A percentile compares a stretch with the other conserved stretches of the same genome.
Evolutionary conservation across 2,329 filamentous ascomycete species (phyloP).

Genomic region (Hypoxylon sp.): DNA sequence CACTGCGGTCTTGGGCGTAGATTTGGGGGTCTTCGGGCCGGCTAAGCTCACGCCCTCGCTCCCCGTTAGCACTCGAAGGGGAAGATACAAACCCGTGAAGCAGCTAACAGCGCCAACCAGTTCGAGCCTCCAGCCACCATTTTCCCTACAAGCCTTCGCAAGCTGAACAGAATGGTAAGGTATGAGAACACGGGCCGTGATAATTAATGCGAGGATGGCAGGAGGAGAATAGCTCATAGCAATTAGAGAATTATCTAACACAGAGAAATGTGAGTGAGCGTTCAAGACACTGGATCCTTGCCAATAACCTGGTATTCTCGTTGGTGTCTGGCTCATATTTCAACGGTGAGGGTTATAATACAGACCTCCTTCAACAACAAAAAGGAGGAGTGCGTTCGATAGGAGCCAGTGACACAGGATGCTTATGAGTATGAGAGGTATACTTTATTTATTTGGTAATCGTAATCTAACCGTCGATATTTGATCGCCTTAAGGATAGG

Average conservation of each 20-base stretch:
- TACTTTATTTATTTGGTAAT: slow-evolving; percentile 43
- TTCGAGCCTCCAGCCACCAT: slow-evolving; percentile 17
- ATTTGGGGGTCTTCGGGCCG: not conserved
- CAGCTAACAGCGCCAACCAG: slow-evolving; percentile 19
- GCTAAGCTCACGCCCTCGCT: not conserved
- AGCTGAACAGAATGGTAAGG: slow-evolving; percentile 13
- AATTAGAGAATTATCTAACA: not conserved
- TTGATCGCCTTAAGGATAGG: slow-evolving; percentile 40
- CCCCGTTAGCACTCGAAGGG: not conserved
- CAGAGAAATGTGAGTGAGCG: not conserved
- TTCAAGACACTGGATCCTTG: not conserved
- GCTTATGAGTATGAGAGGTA: slow-evolving; percentile 39
- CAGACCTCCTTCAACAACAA: slow-evolving; percentile 23
- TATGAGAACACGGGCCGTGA: slow-evolving; percentile 7
- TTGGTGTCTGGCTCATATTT: not conserved
- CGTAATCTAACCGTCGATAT: slow-evolving; percentile 44
- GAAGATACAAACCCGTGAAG: slow-evolving; percentile 3
- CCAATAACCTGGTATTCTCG: not conserved
- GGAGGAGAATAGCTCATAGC: slow-evolving; percentile 6
- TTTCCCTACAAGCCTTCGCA: slow-evolving; percentile 1
- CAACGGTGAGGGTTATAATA: not conserved
- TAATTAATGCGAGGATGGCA: slow-evolving; percentile 6
- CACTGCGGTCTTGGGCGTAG: not conserved
- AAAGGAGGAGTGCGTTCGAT: slow-evolving; percentile 38
- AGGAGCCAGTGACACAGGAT: slow-evolving; percentile 34